phyloP scores from a whole-genome alignment of 1,139 yeast species.

The Suhomyces wounanorum region DNA sequence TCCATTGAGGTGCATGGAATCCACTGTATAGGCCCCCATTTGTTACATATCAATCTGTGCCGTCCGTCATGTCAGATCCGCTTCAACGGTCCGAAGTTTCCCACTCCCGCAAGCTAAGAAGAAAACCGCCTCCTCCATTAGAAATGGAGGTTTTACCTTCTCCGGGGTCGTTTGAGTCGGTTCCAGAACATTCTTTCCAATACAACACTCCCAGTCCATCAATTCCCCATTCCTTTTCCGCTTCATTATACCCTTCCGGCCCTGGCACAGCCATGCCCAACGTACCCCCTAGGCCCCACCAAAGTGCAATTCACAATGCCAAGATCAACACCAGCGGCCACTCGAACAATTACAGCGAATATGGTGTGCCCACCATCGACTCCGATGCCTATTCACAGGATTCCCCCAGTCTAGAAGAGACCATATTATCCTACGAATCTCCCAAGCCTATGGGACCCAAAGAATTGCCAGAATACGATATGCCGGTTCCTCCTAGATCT shows the following conservation, averaged over 20 bases:
- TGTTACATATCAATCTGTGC: neutral
- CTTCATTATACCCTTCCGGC: neutral
- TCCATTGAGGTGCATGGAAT: neutral
- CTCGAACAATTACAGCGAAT: neutral
- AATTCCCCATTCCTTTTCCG: neutral
- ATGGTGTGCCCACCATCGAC: neutral
- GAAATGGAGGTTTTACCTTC: neutral
- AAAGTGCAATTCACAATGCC: neutral
- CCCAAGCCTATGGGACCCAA: conserved; percentile 49
- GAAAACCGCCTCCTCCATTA: conserved; percentile 34
- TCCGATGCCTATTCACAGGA: neutral
- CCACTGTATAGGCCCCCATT: neutral
- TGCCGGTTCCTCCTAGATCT: conserved; percentile 2
- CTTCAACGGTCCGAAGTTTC: neutral
- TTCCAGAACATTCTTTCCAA: neutral
- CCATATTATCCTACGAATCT: conserved; percentile 23
- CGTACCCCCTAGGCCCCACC: conserved; percentile 8
- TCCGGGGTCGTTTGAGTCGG: neutral
- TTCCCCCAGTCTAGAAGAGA: conserved; percentile 8
- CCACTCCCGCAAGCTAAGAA: conserved; percentile 18
- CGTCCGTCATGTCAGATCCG: neutral
- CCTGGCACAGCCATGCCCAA: conserved; percentile 1
- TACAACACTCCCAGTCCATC: neutral
- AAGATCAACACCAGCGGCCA: neutral
- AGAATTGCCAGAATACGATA: conserved; percentile 38